Conservation (phyloP, 2,329 filamentous ascomycete genomes). For the Penicillium olsonii region DNA sequence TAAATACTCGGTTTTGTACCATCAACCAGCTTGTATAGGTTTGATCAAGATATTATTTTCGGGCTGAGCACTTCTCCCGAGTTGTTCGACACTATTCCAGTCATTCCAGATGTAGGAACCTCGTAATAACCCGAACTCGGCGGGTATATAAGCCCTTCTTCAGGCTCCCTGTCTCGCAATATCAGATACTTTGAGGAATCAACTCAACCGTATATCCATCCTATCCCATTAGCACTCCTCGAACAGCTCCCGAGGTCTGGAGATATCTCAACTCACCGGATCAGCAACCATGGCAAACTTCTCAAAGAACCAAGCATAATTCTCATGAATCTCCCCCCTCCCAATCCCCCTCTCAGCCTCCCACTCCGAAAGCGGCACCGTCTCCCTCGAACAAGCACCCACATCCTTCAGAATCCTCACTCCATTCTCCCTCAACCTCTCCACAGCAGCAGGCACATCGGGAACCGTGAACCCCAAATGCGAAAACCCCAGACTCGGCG, state of each 20-base stretch:
- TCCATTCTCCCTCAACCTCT: constrained; percentile 29
- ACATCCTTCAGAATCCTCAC: constrained; percentile 40
- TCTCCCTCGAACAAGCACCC: constrained; percentile 28
- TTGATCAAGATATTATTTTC: neutral
- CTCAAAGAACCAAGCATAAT: constrained; percentile 37
- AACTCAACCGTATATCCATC: constrained; percentile 39
- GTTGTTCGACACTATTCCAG: neutral
- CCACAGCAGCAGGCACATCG: constrained; percentile 33
- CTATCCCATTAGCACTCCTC: constrained; percentile 16
- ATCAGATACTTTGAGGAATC: constrained; percentile 31
- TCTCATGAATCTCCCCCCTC: constrained; percentile 34
- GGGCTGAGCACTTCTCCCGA: neutral
- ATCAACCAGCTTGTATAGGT: constrained; percentile 9
- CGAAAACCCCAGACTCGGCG: constrained; percentile 40
- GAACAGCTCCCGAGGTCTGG: no score
- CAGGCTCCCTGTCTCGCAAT: no score
- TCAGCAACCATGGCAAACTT: constrained; percentile 43
- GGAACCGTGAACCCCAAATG: constrained; percentile 44
- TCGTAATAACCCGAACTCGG: no score
- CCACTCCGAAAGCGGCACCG: constrained; percentile 37
- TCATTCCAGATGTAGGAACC: no score
- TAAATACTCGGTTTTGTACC: neutral
- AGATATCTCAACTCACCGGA: constrained; percentile 39
- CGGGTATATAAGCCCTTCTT: no score
- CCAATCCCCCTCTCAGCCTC: constrained; percentile 37